Evolutionary conservation across 2,329 filamentous ascomycete genomes (phyloP).

Genomic region (Colletotrichum limetticola): DNA sequence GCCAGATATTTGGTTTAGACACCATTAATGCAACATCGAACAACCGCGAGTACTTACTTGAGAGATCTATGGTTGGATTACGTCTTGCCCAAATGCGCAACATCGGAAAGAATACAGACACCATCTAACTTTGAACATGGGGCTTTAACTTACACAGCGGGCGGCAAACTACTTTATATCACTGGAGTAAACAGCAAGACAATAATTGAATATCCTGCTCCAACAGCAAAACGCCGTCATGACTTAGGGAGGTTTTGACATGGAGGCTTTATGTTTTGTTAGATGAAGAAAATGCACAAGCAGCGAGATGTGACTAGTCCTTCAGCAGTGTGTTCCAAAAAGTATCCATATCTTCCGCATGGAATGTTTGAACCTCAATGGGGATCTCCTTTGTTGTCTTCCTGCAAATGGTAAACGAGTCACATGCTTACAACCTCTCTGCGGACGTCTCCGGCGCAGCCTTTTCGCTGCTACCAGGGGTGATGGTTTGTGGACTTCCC

Average conservation of each 20-base stretch:
- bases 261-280: too few relatives aligned
- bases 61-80: background rate
- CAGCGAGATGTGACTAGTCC: background rate
- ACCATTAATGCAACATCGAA: background rate
- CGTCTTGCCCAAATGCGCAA: background rate
- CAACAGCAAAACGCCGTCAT: too few relatives aligned
- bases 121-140: too few relatives aligned
- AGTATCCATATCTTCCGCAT: background rate
- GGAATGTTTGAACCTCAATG: background rate
- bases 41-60: background rate
- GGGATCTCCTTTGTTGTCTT: background rate
- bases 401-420: too few relatives aligned
- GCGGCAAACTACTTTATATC: too few relatives aligned
- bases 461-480: background rate
- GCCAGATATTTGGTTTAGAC: background rate
- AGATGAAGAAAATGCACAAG: too few relatives aligned
- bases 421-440: background rate
- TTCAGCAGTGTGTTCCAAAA: background rate
- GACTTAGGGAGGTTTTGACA: too few relatives aligned
- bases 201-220: too few relatives aligned
- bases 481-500: background rate
- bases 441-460: background rate
- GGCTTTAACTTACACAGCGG: too few relatives aligned
- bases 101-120: background rate
- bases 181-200: too few relatives aligned